Evolutionary conservation across 2,329 filamentous ascomycete genomes (phyloP).

Genomic region (Beauveria sp.): DNA sequence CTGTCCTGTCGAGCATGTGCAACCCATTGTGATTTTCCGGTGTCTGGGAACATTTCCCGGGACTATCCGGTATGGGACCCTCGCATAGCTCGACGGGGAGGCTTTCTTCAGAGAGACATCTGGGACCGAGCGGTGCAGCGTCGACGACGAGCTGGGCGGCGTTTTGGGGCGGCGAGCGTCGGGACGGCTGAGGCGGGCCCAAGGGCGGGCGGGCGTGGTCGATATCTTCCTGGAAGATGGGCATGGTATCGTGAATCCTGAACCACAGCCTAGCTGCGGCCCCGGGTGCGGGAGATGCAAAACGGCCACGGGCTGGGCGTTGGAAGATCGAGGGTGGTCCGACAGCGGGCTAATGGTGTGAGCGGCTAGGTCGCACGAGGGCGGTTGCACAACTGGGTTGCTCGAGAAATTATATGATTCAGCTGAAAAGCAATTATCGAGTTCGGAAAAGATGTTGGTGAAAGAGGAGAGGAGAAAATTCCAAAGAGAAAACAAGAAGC

Average conservation of each 20-base stretch:
- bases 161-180: conserved; percentile 12
- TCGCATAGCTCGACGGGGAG: conserved; percentile 55
- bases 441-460: not conserved
- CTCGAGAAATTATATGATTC: too few species aligned
- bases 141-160: conserved; percentile 5
- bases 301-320: conserved; percentile 7
- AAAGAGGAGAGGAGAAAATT: not conserved
- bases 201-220: conserved; percentile 24
- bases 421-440: too few species aligned
- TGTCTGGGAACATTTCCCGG: conserved; percentile 18
- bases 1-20: conserved; percentile 55
- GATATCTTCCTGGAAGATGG: conserved; percentile 49
- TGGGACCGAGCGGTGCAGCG: conserved; percentile 6
- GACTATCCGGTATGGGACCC: conserved; percentile 42
- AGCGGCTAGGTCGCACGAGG: not conserved
- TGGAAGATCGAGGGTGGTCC: not conserved
- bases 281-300: conserved; percentile 12
- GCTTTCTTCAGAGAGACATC: conserved; percentile 49
- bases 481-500: not conserved
- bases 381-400: not conserved
- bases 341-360: not conserved
- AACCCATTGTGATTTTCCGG: conserved; percentile 19
- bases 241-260: conserved; percentile 36
- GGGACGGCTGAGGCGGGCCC: conserved; percentile 18
- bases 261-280: conserved; percentile 27